These are phyloP conservation scores for Lablab purpureus DNA, from an alignment of 306 rosid species.

Conservation along the genomic window DNA sequence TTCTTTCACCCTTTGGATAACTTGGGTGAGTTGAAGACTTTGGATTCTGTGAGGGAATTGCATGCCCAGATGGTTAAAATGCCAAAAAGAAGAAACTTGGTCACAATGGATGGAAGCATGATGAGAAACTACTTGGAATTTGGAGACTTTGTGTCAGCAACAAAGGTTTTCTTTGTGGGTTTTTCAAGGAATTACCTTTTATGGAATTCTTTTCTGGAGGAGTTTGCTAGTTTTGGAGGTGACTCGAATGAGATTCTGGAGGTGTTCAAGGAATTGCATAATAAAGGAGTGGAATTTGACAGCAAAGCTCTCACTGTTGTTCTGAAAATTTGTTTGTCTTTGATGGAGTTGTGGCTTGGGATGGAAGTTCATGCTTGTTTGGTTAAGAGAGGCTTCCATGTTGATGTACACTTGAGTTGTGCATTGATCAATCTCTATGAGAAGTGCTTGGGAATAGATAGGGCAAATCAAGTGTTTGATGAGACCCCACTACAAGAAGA, in stretches of 20 bases:
- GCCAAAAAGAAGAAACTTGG: slow-evolving; percentile 47
- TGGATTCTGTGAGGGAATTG: slow-evolving; percentile 57
- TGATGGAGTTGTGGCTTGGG: slow-evolving; percentile 59
- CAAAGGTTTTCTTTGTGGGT: slow-evolving; percentile 61
- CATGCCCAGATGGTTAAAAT: slow-evolving; percentile 69
- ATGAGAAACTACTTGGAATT: slow-evolving; percentile 61
- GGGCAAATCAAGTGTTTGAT: slow-evolving; percentile 59
- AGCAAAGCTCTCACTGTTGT: slow-evolving; percentile 56
- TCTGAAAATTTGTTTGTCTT: slow-evolving; percentile 60
- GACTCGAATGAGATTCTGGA: slow-evolving; percentile 53
- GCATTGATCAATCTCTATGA: slow-evolving; percentile 67
- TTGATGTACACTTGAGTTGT: slow-evolving; percentile 64
- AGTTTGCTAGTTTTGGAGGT: slow-evolving; percentile 62
- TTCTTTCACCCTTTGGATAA: slow-evolving; percentile 41
- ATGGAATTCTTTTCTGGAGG: slow-evolving; percentile 62
- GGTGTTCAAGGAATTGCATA: slow-evolving; percentile 55
- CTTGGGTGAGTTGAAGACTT: slow-evolving; percentile 47
- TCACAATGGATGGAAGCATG: slow-evolving; percentile 49
- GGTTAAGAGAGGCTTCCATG: slow-evolving; percentile 64
- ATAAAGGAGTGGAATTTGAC: slow-evolving; percentile 57
- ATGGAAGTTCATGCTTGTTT: slow-evolving; percentile 64
- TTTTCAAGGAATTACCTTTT: slow-evolving; percentile 54
- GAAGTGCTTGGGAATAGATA: slow-evolving; percentile 62
- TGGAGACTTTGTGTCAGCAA: slow-evolving; percentile 67
- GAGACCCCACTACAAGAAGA: slow-evolving; percentile 59